Base-by-base conservation (phyloP, 2,329 filamentous ascomycete genomes). In the Talaromyces amestolkiae region DNA sequence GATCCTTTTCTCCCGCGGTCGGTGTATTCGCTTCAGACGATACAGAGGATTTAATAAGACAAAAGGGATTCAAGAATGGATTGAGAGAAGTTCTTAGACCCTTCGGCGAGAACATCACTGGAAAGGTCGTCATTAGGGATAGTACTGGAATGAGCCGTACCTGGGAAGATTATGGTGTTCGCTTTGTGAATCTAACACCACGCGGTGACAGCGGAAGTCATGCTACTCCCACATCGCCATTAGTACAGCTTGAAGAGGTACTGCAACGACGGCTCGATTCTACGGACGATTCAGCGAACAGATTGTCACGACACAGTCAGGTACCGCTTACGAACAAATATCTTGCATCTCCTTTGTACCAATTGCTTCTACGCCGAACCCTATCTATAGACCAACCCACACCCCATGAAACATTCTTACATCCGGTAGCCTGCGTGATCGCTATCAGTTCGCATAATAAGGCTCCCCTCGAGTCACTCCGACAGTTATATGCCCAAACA, bases 361-460 rank as follows among this genome's bases (percentile, higher is more conserved):
- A 89, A 41, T 80, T 97, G 8, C 98, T 96, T 75, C 79, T 99
- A 56, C 87, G 92, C 35, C 88, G 93, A 60, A 77, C 99, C 45
- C 81, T 99, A 9, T 97, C 93, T 0, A 89, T 90, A 15, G 81
- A 94, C 47, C 87, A 91, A 1, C 80, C 96, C 53, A 87, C 89
- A 3, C 88, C 93, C 0, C 93, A 97, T 72, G 95, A 99, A 79
- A 95, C 95, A 0, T 97, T 98, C 77, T 87, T 91, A 5, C 95
- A 99, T 75, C 95, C 96, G 0, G 94, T 98, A 24, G 93, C 94
- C 6, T 94, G 93, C 73, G 88, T 99, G 47, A 94, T 98, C 75
- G 93, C 93, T 31, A 97, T 98, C 73, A 98, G 93, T 76, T 98
- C 95, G 10, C 87, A 91, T 65, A 96, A 93, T 70, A 82, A 87